Evolutionary conservation across 2,329 filamentous ascomycete genomes (phyloP), one percentile per base, ranked within the genome.

Genomic region (Bipolaris victoriae): DNA sequence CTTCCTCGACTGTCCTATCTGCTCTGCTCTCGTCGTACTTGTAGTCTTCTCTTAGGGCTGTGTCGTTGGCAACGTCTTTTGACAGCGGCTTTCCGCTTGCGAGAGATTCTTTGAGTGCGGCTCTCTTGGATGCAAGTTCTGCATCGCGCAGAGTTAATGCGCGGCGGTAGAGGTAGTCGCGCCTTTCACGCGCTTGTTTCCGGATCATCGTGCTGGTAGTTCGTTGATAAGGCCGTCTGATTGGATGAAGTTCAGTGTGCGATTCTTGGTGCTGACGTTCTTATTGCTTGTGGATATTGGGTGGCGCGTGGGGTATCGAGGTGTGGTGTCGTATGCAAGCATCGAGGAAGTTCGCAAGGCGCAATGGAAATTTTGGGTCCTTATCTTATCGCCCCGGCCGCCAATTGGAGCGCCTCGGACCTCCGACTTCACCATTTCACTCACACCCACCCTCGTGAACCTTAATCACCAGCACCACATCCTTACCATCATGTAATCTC

Each of bases 51-150:
- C 93, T 86, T 53, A 99, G 80, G 29, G 84, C 75, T 77, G 91
- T 92, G 79, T 99, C 94, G 71, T 96, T 90, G 53, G 93, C 92
- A 64, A 98, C 90, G 35, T 85, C 82, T 22, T 90, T 86, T 66
- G 94, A 90, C 46, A 97, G 80, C 7, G 92, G 90, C 73, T 95
- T 96, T 63, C 95, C 95, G 9, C 90, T 91, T 20, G 95, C 94
- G 49, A 98, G 83, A 9, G 93, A 92, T 33, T 89, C 87, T 75
- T 93, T 90, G 52, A 99, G 81, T 75, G 96, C 91, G 37, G 93
- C 90, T 69, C 94, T 84, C 77, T 97, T 97, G 76, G 96, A 91
- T 55, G 90, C 90, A 64, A 96, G 96, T 72, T 97, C 94, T 60
- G 94, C 94, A 80, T 97, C 92, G 49, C 70, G 67, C n/a, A 75